Percentiles rank a stretch among this genome's conserved stretches.
Evolutionary conservation across 345 rosid species (phyloP).

Genomic region (Boechera stricta): DNA sequence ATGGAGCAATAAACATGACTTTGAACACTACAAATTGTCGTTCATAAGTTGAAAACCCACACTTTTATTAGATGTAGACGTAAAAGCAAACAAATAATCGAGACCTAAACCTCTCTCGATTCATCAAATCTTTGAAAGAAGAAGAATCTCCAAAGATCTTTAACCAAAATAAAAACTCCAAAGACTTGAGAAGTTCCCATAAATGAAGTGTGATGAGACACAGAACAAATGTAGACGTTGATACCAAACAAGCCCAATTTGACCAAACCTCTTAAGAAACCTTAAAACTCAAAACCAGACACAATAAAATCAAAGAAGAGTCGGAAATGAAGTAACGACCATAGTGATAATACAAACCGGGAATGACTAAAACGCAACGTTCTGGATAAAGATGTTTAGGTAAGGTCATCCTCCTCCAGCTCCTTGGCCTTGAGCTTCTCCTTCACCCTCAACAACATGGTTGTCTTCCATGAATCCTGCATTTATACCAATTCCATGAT

Average conservation of each 20-base stretch:
- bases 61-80: neutral
- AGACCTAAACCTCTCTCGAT: neutral
- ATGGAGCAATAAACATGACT: no score
- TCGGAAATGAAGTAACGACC: conserved; percentile 36
- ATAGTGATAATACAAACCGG: conserved; percentile 25
- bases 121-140: conserved; percentile 2
- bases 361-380: conserved; percentile 16
- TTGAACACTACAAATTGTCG: neutral
- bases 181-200: conserved; percentile 24
- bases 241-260: conserved; percentile 34
- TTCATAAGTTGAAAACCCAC: neutral
- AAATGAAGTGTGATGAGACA: conserved; percentile 20
- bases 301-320: conserved; percentile 34
- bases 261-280: conserved; percentile 37
- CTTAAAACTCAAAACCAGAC: conserved; percentile 37
- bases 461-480: conserved; percentile 98
- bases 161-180: neutral
- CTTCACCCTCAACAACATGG: conserved; percentile 91
- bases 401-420: conserved; percentile 95
- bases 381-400: conserved; percentile 50
- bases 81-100: neutral
- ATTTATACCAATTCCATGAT: conserved; percentile 18
- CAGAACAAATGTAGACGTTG: conserved; percentile 24
- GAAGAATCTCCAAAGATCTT: conserved; percentile 3
- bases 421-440: conserved; percentile 97